Evolutionary conservation across 2,329 filamentous ascomycete genomes (phyloP).

Genomic region (Davidsoniella virescens): DNA sequence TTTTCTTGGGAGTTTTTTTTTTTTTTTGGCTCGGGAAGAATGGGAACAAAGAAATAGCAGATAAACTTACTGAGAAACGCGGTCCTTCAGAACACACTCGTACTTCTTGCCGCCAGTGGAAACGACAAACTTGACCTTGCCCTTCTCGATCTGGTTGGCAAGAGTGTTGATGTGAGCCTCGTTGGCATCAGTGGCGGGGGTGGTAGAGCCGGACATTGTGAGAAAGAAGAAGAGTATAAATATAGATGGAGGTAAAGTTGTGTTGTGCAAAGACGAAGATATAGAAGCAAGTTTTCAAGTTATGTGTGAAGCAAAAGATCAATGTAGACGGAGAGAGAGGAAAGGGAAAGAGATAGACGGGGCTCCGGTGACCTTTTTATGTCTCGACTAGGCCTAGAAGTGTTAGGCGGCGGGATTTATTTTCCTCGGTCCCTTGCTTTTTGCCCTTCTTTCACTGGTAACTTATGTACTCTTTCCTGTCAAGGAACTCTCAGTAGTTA

Average conservation of each 20-base stretch:
- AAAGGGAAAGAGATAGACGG: conserved; percentile 1
- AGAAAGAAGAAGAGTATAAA: not conserved
- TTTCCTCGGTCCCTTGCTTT: no score
- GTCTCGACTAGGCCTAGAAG: not conserved
- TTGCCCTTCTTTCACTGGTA: no score
- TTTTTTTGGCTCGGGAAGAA: not conserved
- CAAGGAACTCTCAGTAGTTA: no score
- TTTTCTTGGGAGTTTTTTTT: no score
- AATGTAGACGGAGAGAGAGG: not conserved
- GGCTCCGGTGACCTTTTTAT: not conserved
- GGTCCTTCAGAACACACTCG: conserved; percentile 27
- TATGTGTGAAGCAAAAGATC: not conserved
- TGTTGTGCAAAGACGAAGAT: not conserved
- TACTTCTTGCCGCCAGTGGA: conserved; percentile 25
- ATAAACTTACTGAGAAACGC: conserved; percentile 26
- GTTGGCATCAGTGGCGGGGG: conserved; percentile 8
- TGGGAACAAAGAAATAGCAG: not conserved
- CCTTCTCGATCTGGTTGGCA: conserved; percentile 21
- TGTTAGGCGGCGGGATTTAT: no score
- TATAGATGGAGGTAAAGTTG: not conserved
- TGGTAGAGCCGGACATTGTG: conserved; percentile 14
- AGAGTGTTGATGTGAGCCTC: conserved; percentile 13
- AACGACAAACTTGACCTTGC: conserved; percentile 30
- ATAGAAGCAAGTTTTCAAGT: not conserved
- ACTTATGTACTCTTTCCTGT: no score